A percentile compares a stretch with the other conserved stretches of the same genome.
These are phyloP conservation scores for Mycocentrospora acerina DNA, from an alignment of 2,329 filamentous ascomycete genomes.

Conservation along the genomic window DNA sequence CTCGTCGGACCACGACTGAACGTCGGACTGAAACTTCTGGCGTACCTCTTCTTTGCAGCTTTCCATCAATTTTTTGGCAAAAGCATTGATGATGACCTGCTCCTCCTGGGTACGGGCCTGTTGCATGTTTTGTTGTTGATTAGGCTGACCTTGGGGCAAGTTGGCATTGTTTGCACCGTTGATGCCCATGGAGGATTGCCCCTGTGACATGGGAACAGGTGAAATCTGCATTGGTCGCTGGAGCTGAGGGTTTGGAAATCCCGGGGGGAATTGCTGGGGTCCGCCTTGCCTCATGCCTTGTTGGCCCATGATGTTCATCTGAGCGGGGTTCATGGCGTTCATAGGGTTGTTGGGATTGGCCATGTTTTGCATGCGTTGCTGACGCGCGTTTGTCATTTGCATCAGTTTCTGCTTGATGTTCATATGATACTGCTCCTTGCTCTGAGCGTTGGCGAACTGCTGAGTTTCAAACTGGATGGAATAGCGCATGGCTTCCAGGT, in stretches of 20 bases:
- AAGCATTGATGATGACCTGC: conserved; percentile 41
- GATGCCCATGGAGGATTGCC: conserved; percentile 35
- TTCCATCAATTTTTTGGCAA: conserved; percentile 51
- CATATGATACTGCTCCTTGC: conserved; percentile 35
- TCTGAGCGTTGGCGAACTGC: conserved; percentile 23
- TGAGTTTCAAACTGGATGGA: conserved; percentile 34
- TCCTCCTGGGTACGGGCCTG: conserved; percentile 26
- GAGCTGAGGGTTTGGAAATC: conserved; percentile 52
- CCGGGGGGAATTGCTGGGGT: conserved; percentile 44
- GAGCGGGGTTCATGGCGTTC: conserved; percentile 33
- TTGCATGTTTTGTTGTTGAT: conserved; percentile 36
- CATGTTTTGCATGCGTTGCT: conserved; percentile 31
- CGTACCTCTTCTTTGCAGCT: conserved; percentile 53
- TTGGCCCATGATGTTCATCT: conserved; percentile 42
- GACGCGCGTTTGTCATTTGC: conserved; percentile 30
- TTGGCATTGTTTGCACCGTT: conserved; percentile 25
- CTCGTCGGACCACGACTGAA: conserved; percentile 49
- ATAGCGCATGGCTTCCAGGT: conserved; percentile 29
- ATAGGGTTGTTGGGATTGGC: conserved; percentile 29
- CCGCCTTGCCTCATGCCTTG: conserved; percentile 42
- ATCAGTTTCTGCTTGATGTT: conserved; percentile 33
- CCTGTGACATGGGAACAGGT: conserved; percentile 46
- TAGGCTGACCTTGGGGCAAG: conserved; percentile 31
- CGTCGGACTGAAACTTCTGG: conserved; percentile 42
- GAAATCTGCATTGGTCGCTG: conserved; percentile 55